phyloP scores from a whole-genome alignment of 345 rosid species.

The Rubroshorea leprosula region DNA sequence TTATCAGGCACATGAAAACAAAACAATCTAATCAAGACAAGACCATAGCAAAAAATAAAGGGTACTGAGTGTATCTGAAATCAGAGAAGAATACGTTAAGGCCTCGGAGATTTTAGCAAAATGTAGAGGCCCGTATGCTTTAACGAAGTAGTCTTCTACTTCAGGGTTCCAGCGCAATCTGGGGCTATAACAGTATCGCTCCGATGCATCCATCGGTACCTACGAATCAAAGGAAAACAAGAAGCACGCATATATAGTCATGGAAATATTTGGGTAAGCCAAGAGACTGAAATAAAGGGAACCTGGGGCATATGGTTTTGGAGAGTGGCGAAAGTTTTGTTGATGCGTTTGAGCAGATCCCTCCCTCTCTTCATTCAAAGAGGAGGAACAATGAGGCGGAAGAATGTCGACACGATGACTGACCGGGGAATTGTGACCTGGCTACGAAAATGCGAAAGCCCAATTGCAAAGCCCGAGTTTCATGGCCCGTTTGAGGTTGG shows the following conservation, averaged over 20 bases:
- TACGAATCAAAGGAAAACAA: not conserved
- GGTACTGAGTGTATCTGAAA: not conserved
- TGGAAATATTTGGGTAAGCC: not conserved
- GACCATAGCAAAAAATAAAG: not conserved
- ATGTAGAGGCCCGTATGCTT: slow-evolving; percentile 70
- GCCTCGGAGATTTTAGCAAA: slow-evolving; percentile 74
- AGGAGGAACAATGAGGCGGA: too few relatives aligned
- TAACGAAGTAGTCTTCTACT: slow-evolving; percentile 72
- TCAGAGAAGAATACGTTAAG: slow-evolving; percentile 43
- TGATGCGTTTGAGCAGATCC: slow-evolving; percentile 38
- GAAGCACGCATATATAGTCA: not conserved
- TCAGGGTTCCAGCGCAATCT: slow-evolving; percentile 70
- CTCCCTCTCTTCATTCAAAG: slow-evolving; percentile 60
- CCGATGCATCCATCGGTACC: slow-evolving; percentile 44
- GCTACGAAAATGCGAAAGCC: too few relatives aligned
- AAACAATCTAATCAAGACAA: not conserved
- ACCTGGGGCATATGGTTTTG: slow-evolving; percentile 19
- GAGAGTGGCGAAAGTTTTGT: slow-evolving; percentile 23
- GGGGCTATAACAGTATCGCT: slow-evolving; percentile 78
- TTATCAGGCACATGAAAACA: not conserved
- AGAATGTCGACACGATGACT: too few relatives aligned
- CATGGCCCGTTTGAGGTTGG: too few relatives aligned
- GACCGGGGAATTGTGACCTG: too few relatives aligned
- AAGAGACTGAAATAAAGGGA: slow-evolving; percentile 1
- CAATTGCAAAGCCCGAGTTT: too few relatives aligned